A percentile compares a stretch with the other conserved stretches of the same genome.
phyloP scores from a whole-genome alignment of 2,329 filamentous ascomycete genomes.

The Penicillium sp. region DNA sequence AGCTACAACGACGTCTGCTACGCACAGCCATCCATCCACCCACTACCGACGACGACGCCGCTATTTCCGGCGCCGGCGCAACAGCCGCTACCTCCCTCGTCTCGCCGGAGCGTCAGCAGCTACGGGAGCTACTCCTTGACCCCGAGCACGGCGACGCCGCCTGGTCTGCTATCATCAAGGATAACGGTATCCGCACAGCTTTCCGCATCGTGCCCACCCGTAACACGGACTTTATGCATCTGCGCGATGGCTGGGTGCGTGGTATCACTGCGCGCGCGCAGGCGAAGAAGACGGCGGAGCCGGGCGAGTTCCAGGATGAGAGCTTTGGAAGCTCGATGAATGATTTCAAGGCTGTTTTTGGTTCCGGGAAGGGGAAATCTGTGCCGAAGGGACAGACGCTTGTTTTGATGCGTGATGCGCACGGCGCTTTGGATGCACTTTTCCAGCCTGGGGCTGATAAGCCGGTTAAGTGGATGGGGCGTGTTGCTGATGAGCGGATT shows the following conservation, averaged over 20 bases:
- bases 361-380: conserved; percentile 62
- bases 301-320: conserved; percentile 63
- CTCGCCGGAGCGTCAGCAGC: conserved; percentile 70
- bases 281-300: conserved; percentile 36
- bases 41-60: conserved; percentile 11
- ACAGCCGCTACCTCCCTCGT: conserved; percentile 75
- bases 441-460: conserved; percentile 55
- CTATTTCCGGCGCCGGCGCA: conserved; percentile 51
- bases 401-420: conserved; percentile 64
- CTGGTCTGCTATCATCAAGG: conserved; percentile 69
- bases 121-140: conserved; percentile 69
- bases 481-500: conserved; percentile 73
- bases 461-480: conserved; percentile 61
- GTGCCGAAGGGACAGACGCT: conserved; percentile 79
- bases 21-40: conserved; percentile 57
- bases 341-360: conserved; percentile 78
- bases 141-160: conserved; percentile 65
- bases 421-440: conserved; percentile 65
- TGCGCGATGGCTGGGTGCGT: conserved; percentile 87
- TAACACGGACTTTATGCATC: conserved; percentile 89
- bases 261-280: conserved; percentile 73
- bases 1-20: conserved; percentile 74
- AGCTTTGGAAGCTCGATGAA: conserved; percentile 71
- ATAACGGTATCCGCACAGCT: conserved; percentile 67
- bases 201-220: conserved; percentile 86